These are phyloP conservation scores for Pseudomassariella vexata DNA, from an alignment of 2,329 filamentous ascomycete species.

Conservation along the genomic window DNA sequence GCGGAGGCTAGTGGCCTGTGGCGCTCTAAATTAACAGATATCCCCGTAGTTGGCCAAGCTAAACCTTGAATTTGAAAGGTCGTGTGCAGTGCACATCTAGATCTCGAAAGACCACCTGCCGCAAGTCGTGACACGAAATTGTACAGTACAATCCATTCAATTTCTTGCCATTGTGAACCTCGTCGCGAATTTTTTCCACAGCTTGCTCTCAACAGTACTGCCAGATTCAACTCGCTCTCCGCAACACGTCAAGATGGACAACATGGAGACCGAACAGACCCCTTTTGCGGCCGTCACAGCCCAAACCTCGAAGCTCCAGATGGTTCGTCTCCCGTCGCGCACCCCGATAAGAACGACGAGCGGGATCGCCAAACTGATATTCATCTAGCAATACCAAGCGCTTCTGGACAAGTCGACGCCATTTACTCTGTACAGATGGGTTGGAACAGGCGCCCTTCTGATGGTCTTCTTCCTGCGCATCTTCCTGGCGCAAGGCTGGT, in stretches of 20 bases:
- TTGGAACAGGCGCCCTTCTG: slow-evolving; percentile 71
- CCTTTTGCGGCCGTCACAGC: slow-evolving; percentile 85
- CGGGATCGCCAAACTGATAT: slow-evolving; percentile 2
- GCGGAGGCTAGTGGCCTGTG: no score
- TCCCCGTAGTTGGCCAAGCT: no score
- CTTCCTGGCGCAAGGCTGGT: slow-evolving; percentile 92
- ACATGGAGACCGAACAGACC: slow-evolving; percentile 79
- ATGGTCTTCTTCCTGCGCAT: slow-evolving; percentile 84
- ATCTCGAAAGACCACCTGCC: slow-evolving; percentile 5
- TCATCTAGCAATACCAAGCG: slow-evolving; percentile 77
- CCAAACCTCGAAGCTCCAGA: slow-evolving; percentile 71
- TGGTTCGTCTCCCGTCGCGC: slow-evolving; percentile 38
- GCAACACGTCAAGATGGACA: slow-evolving; percentile 60
- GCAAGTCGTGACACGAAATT: slow-evolving; percentile 5
- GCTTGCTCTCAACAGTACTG: background rate
- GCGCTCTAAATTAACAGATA: no score
- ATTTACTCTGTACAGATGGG: slow-evolving; percentile 84
- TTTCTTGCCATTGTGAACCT: no score
- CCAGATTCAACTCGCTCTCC: no score
- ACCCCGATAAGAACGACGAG: background rate
- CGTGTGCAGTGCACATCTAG: no score
- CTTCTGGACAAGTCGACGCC: slow-evolving; percentile 92
- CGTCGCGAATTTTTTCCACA: background rate
- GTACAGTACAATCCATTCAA: slow-evolving; percentile 1
- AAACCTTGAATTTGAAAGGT: no score